Percentiles rank a stretch among this genome's conserved stretches.
Conservation (phyloP, 2,329 filamentous ascomycete genomes). For the Boeremia lycopersici region DNA sequence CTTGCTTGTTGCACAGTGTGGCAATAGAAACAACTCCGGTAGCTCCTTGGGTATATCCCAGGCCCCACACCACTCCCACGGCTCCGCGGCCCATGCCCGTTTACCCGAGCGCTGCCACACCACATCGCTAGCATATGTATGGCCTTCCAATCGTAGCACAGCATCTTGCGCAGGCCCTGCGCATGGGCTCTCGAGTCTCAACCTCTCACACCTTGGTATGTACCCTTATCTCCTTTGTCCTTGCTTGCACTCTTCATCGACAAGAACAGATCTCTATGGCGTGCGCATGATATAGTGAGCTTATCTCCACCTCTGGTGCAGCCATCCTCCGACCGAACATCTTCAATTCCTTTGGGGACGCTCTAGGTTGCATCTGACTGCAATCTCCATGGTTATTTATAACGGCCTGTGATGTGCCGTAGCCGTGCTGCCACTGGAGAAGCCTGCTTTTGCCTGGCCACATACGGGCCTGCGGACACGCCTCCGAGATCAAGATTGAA, state of each 20-base stretch:
- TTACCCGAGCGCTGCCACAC: slow-evolving; percentile 8
- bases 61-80: not conserved
- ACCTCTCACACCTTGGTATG: not conserved
- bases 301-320: slow-evolving; percentile 13
- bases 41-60: not conserved
- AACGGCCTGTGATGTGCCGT: not conserved
- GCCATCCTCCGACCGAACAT: slow-evolving; percentile 11
- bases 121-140: not conserved
- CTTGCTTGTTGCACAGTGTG: slow-evolving; percentile 2
- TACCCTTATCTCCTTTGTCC: not conserved
- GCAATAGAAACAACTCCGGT: not conserved
- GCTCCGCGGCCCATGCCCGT: not conserved
- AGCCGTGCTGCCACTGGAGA: not conserved
- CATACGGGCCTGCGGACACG: not conserved
- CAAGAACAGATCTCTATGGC: not conserved
- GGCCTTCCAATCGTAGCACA: slow-evolving; percentile 1
- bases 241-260: slow-evolving; percentile 2
- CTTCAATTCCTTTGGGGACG: not conserved
- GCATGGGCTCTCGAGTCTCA: not conserved
- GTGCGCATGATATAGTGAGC: not conserved
- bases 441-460: not conserved
- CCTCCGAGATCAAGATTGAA: not conserved
- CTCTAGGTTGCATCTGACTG: not conserved
- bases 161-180: not conserved
- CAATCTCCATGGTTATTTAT: not conserved